Conservation (phyloP, 129 eudicot species). For the Oenanthe sinensis region DNA sequence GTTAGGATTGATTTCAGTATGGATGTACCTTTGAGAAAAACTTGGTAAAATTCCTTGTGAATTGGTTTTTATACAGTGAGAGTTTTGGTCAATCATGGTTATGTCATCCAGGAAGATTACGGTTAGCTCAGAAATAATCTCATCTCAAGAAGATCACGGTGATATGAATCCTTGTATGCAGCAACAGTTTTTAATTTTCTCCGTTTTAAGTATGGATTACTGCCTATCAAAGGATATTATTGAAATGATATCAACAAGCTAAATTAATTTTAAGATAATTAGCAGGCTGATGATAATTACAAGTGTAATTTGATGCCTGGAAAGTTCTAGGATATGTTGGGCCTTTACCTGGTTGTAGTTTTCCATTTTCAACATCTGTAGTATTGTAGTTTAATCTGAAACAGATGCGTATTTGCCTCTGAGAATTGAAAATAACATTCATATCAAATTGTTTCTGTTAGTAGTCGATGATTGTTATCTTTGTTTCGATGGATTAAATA, state of each 20-base stretch:
- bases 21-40: background rate
- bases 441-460: background rate
- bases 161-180: background rate
- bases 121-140: background rate
- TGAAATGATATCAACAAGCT: background rate
- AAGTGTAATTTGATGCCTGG: background rate
- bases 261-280: background rate
- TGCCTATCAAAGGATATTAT: background rate
- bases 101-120: background rate
- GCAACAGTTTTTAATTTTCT: background rate
- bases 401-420: background rate
- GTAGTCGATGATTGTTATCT: background rate
- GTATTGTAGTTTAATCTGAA: background rate
- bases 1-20: background rate
- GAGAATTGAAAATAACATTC: background rate
- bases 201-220: background rate
- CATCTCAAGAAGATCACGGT: background rate
- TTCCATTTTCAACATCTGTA: background rate
- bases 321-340: background rate
- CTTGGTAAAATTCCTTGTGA: background rate
- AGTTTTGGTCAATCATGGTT: background rate
- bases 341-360: background rate
- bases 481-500: background rate
- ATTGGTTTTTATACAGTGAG: background rate
- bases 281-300: conserved; percentile 1